These are phyloP conservation scores for Erysimum cheiranthoides DNA, from an alignment of 345 rosid genomes.

Conservation along the genomic window DNA sequence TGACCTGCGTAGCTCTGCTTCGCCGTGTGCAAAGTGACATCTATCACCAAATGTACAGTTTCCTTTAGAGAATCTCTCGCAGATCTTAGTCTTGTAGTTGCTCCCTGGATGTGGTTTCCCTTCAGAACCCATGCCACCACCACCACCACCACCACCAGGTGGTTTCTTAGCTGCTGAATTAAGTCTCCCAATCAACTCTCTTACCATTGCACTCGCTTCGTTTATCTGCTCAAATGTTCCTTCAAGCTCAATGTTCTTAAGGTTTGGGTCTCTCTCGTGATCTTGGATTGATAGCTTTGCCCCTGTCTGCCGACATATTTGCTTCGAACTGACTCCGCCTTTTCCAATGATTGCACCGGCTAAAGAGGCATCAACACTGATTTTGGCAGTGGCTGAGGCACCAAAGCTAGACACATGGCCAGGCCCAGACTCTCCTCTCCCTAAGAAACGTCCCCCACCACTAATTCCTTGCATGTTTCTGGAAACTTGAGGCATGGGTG, in stretches of 20 bases:
- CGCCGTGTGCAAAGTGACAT: conserved; percentile 97
- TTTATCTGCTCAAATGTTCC: conserved; percentile 96
- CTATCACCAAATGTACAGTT: conserved; percentile 85
- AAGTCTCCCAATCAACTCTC: conserved; percentile 75
- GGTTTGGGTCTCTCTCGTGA: conserved; percentile 76
- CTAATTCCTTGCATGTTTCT: conserved; percentile 68
- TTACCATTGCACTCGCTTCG: conserved; percentile 95
- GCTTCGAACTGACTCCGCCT: conserved; percentile 92
- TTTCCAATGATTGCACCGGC: conserved; percentile 97
- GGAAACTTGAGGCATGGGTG: conserved; percentile 57
- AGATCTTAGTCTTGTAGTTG: conserved; percentile 86
- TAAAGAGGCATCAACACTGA: conserved; percentile 89
- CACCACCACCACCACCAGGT: conserved; percentile 36
- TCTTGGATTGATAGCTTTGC: conserved; percentile 91
- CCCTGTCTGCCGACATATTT: conserved; percentile 83
- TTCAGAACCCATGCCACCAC: conserved; percentile 37
- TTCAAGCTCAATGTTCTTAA: conserved; percentile 92
- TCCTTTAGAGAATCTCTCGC: conserved; percentile 81
- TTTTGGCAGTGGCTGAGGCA: conserved; percentile 86
- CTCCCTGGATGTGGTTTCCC: conserved; percentile 51
- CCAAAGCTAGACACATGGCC: conserved; percentile 86
- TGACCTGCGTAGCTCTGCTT: conserved; percentile 76
- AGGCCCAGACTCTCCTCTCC: conserved; percentile 85
- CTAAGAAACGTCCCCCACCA: conserved; percentile 85
- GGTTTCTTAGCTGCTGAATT: conserved; percentile 55